Evolutionary conservation across 768 basidiomycete genomes (phyloP).

Genomic region (Holtermannia corniformis): DNA sequence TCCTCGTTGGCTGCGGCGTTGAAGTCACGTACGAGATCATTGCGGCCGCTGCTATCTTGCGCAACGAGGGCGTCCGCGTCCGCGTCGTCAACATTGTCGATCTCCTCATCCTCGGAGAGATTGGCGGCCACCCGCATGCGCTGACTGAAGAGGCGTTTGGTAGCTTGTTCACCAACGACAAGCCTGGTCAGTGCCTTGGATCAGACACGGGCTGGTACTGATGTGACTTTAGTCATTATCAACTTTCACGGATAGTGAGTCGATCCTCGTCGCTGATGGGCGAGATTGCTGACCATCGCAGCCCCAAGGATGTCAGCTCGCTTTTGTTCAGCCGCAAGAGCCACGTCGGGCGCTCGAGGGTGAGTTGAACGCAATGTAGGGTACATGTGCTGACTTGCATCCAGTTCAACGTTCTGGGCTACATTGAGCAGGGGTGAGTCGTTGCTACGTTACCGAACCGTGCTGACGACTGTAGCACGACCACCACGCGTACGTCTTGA

Average conservation of each 20-base stretch:
- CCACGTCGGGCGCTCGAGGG: conserved; percentile 31
- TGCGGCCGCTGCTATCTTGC: conserved; percentile 70
- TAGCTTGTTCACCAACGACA: conserved; percentile 35
- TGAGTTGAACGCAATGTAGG: conserved; percentile 5
- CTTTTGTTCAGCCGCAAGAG: conserved; percentile 34
- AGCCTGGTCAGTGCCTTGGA: conserved; percentile 10
- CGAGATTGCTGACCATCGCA: conserved; percentile 4
- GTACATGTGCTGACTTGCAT: background rate
- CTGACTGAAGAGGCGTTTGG: conserved; percentile 29
- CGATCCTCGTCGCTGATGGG: background rate
- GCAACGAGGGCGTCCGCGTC: conserved; percentile 57
- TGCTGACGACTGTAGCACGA: too few species aligned
- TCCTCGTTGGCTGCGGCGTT: conserved; percentile 74
- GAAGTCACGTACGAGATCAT: conserved; percentile 85
- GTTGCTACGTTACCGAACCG: too few species aligned
- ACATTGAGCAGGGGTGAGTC: conserved; percentile 39
- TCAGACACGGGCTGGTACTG: background rate
- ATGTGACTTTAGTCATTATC: conserved; percentile 52
- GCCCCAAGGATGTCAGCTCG: conserved; percentile 34
- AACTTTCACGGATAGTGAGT: conserved; percentile 63
- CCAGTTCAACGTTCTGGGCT: conserved; percentile 29
- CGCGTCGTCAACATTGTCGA: conserved; percentile 87
- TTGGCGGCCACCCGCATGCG: conserved; percentile 47
- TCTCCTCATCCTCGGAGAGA: conserved; percentile 65
- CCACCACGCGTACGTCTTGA: conserved; percentile 23